These are phyloP conservation scores for Steccherinum ochraceum DNA, from an alignment of 768 basidiomycete genomes.

Conservation along the genomic window DNA sequence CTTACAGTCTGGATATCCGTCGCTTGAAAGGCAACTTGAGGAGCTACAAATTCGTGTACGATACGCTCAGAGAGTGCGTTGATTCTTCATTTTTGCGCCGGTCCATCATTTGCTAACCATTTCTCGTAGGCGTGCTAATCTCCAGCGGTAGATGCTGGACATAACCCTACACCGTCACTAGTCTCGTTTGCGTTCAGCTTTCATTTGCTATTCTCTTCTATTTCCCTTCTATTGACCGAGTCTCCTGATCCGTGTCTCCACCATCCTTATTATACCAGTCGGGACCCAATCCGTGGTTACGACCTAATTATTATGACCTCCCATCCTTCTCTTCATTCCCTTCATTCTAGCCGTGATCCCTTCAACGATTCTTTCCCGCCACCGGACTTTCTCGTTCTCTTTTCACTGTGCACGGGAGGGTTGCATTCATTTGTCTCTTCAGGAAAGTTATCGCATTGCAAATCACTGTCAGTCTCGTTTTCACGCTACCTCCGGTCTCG, in stretches of 20 bases:
- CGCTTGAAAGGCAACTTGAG: conserved; percentile 87
- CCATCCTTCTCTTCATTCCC: not conserved
- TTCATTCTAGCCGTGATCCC: not conserved
- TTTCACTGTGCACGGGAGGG: no score
- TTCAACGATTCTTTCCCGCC: no score
- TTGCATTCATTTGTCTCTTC: not conserved
- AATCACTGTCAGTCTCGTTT: not conserved
- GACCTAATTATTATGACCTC: not conserved
- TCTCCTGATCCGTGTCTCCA: not conserved
- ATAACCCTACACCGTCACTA: no score
- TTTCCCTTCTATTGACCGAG: not conserved
- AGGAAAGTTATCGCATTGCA: not conserved
- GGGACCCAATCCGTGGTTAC: not conserved
- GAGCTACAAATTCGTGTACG: conserved; percentile 90
- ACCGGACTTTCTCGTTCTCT: no score
- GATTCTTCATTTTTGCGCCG: no score
- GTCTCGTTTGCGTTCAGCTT: not conserved
- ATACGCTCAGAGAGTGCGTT: conserved; percentile 79
- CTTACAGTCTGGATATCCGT: conserved; percentile 88
- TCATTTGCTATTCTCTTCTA: no score
- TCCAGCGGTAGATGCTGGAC: not conserved
- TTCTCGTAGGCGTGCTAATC: not conserved
- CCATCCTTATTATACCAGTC: not conserved
- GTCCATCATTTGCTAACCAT: not conserved
- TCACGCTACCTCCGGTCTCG: not conserved